A percentile compares a stretch with the other conserved stretches of the same genome.
phyloP scores from a whole-genome alignment of 306 rosid genomes.

The Rosa lucieae region DNA sequence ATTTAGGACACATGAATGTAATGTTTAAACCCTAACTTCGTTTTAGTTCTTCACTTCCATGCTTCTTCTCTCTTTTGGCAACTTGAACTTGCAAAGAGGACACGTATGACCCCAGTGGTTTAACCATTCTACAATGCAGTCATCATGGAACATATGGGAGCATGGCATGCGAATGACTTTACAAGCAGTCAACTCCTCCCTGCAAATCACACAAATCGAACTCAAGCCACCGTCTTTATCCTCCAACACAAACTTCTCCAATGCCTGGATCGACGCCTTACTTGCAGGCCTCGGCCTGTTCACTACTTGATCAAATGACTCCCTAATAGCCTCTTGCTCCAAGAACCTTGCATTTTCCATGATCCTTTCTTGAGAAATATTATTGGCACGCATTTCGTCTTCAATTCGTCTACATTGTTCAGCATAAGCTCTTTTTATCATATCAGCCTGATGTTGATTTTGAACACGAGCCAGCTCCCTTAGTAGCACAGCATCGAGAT shows the following conservation, averaged over 20 bases:
- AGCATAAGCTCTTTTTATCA: not conserved
- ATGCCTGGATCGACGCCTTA: not conserved
- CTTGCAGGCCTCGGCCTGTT: not conserved
- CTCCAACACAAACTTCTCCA: not conserved
- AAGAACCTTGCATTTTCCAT: not conserved
- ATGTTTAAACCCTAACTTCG: not conserved
- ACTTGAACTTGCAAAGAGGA: not conserved
- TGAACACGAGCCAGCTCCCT: not conserved
- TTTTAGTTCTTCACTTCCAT: not conserved
- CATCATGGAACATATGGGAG: constrained; percentile 15
- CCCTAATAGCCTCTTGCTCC: not conserved
- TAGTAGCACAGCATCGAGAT: not conserved
- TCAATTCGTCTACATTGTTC: not conserved
- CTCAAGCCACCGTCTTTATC: not conserved
- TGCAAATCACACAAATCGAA: not conserved
- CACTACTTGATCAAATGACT: not conserved
- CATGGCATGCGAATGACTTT: constrained; percentile 13
- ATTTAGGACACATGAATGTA: not conserved
- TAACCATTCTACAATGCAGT: not conserved
- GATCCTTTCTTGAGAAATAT: not conserved
- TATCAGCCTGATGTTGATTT: not conserved
- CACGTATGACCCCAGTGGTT: not conserved
- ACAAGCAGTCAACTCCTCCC: constrained; percentile 2
- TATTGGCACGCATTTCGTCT: not conserved
- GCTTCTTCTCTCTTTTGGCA: not conserved